Evolutionary conservation across 1,284 basidiomycete species (phyloP).

Genomic region (Austroboletus niveus): DNA sequence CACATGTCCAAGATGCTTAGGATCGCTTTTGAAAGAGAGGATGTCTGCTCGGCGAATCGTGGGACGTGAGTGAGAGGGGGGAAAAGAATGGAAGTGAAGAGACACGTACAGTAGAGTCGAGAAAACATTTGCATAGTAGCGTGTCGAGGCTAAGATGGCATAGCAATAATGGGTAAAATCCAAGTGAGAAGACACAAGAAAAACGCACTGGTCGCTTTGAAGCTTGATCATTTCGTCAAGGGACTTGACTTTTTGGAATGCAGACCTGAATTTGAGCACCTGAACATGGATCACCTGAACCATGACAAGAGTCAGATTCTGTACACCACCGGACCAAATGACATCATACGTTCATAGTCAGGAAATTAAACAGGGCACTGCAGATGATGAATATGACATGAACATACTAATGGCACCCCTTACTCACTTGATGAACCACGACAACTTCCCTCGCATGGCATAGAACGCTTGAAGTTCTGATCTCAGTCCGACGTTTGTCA

Average conservation of each 20-base stretch:
- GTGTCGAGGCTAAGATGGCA: constrained; percentile 50
- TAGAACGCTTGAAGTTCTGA: constrained; percentile 66
- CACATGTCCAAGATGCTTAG: constrained; percentile 72
- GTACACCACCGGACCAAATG: neutral
- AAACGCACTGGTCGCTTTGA: constrained; percentile 71
- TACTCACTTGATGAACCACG: constrained; percentile 83
- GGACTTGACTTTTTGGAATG: constrained; percentile 55
- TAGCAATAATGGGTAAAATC: neutral
- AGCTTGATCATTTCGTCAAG: constrained; percentile 74
- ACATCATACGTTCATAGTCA: constrained; percentile 65
- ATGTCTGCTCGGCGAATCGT: constrained; percentile 42
- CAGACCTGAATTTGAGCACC: constrained; percentile 54
- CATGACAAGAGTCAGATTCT: constrained; percentile 2
- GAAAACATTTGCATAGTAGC: constrained; percentile 63
- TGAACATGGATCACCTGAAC: constrained; percentile 68
- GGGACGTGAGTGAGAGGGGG: neutral
- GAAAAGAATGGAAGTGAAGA: neutral
- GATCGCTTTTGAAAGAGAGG: constrained; percentile 61
- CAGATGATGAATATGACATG: constrained; percentile 9
- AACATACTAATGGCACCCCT: neutral
- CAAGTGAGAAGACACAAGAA: neutral
- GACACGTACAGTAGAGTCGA: constrained; percentile 58
- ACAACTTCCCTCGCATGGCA: constrained; percentile 68
- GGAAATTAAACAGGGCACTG: constrained; percentile 71
- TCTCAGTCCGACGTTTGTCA: constrained; percentile 32